Conservation (phyloP, 2,329 filamentous ascomycete species). For the Furcasterigmium sp. region DNA sequence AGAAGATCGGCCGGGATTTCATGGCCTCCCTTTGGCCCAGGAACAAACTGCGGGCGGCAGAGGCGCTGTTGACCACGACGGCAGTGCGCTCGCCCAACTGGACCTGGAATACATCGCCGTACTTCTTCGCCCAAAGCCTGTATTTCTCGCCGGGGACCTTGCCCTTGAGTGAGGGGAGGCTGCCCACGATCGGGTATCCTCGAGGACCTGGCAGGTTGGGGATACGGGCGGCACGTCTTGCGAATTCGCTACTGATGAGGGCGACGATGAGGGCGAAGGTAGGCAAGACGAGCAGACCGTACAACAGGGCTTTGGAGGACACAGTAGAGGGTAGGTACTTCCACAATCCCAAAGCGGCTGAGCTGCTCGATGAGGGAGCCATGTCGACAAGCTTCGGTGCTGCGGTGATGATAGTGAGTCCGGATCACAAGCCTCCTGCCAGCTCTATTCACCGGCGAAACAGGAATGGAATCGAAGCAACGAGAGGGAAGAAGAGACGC, state of each 20-base stretch:
- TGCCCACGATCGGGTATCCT: slow-evolving; percentile 10
- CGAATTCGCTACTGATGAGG: slow-evolving; percentile 3
- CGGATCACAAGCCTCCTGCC: too few species aligned
- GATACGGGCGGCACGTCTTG: slow-evolving; percentile 4
- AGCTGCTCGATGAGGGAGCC: too few species aligned
- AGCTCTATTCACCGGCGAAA: too few species aligned
- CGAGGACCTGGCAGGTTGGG: slow-evolving; percentile 9
- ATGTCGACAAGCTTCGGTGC: too few species aligned
- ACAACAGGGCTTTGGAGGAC: too few species aligned
- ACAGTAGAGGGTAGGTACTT: too few species aligned
- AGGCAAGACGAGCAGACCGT: too few species aligned
- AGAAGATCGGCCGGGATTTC: slow-evolving; percentile 60
- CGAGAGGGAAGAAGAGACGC: too few species aligned
- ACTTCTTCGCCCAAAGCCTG: slow-evolving; percentile 19
- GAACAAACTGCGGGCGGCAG: slow-evolving; percentile 59
- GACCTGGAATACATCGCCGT: slow-evolving; percentile 26
- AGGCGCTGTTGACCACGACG: slow-evolving; percentile 62
- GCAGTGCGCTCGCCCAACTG: slow-evolving; percentile 45
- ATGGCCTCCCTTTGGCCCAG: slow-evolving; percentile 61
- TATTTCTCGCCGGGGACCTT: slow-evolving; percentile 17
- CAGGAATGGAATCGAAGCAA: too few species aligned
- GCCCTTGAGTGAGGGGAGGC: slow-evolving; percentile 2
- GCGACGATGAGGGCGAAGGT: neutral
- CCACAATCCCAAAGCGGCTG: too few species aligned
- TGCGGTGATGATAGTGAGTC: too few species aligned